A percentile compares a stretch with the other conserved stretches of the same genome.
Conservation (phyloP, 371 early-diverging fungal species). For the Mortierella sp. region DNA sequence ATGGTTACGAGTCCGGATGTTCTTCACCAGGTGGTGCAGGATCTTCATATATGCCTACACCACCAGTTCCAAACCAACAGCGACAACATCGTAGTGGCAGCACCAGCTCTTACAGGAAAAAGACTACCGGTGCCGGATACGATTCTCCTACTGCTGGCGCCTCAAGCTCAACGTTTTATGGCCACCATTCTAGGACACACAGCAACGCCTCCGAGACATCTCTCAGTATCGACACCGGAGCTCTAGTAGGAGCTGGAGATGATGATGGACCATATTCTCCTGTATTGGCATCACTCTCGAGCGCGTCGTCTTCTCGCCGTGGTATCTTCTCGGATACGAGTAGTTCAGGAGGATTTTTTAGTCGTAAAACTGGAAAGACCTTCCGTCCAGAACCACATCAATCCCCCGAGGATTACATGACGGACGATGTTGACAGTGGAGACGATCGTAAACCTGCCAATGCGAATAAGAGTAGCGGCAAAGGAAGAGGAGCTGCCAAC, state of each 20-base stretch:
- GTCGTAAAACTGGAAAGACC: slow-evolving; percentile 23
- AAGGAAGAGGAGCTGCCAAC: background rate
- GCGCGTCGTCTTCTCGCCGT: slow-evolving; percentile 31
- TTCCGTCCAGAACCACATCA: slow-evolving; percentile 37
- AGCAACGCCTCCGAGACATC: slow-evolving; percentile 41
- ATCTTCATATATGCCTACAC: slow-evolving; percentile 14
- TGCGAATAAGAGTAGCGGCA: background rate
- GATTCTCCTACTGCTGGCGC: slow-evolving; percentile 26
- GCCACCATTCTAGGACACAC: slow-evolving; percentile 28
- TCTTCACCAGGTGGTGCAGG: slow-evolving; percentile 27
- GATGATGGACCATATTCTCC: slow-evolving; percentile 22
- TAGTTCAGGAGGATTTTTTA: slow-evolving; percentile 20
- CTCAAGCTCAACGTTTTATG: slow-evolving; percentile 36
- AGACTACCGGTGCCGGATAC: slow-evolving; percentile 12
- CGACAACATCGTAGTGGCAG: slow-evolving; percentile 15
- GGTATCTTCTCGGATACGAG: slow-evolving; percentile 24
- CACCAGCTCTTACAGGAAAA: slow-evolving; percentile 2
- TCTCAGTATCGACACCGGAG: slow-evolving; percentile 32
- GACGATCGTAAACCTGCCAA: slow-evolving; percentile 3
- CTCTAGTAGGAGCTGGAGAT: background rate
- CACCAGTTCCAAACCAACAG: slow-evolving; percentile 24
- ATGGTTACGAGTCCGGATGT: slow-evolving; percentile 31
- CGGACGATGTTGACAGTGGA: slow-evolving; percentile 11
- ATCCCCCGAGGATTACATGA: slow-evolving; percentile 28
- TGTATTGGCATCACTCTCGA: slow-evolving; percentile 27